These are phyloP conservation scores for Polytrichum commune DNA, from an alignment of 225 moss, liverwort and hornwort genomes.

Conservation along the genomic window DNA sequence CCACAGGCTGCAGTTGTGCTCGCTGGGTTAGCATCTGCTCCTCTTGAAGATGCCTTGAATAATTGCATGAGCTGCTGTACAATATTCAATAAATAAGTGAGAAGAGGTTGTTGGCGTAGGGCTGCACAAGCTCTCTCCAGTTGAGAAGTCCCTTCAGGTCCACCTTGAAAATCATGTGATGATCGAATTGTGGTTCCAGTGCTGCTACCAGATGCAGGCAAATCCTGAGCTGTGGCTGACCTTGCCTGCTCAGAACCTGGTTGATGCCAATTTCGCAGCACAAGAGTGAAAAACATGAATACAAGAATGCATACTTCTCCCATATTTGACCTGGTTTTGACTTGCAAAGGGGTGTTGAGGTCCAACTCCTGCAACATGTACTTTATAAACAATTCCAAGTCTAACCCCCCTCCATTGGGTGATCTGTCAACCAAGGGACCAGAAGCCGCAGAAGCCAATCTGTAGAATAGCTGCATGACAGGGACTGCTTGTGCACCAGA, in stretches of 20 bases:
- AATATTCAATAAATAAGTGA: constrained; percentile 73
- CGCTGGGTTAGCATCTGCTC: constrained; percentile 52
- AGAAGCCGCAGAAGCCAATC: constrained; percentile 91
- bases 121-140: constrained; percentile 82
- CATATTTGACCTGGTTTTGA: constrained; percentile 79
- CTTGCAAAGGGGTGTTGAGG: constrained; percentile 62
- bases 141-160: constrained; percentile 61
- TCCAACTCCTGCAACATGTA: constrained; percentile 94
- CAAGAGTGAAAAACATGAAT: constrained; percentile 98
- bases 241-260: constrained; percentile 86
- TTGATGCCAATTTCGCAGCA: constrained; percentile 96
- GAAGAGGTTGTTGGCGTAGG: constrained; percentile 78
- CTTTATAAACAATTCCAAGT: constrained; percentile 86
- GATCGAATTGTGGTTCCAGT: constrained; percentile 31
- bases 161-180: constrained; percentile 55
- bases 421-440: constrained; percentile 85
- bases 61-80: constrained; percentile 86
- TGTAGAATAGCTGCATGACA: constrained; percentile 96
- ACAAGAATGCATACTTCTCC: constrained; percentile 92
- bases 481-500: constrained; percentile 96
- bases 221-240: constrained; percentile 42
- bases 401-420: constrained; percentile 62
- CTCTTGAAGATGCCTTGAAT: constrained; percentile 77
- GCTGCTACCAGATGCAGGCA: constrained; percentile 35
- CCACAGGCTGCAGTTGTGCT: constrained; percentile 87